Conservation (phyloP, 2,329 filamentous ascomycete species). For the Paracoccidioides brasiliensis region DNA sequence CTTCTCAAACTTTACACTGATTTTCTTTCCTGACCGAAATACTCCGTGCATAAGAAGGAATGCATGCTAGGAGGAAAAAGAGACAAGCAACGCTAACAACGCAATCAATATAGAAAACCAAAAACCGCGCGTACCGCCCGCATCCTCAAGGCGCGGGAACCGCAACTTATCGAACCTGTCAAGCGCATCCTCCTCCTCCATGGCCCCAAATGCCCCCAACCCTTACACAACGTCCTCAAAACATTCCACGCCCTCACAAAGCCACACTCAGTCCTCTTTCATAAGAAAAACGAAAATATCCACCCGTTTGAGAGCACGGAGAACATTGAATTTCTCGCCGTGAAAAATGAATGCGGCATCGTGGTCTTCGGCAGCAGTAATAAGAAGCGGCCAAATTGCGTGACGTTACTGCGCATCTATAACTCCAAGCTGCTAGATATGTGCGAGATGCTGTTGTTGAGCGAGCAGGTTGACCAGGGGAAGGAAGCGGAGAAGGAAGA, state of each 20-base stretch:
- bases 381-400: slow-evolving; percentile 89
- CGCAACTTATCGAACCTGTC: slow-evolving; percentile 77
- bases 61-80: neutral
- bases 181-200: slow-evolving; percentile 84
- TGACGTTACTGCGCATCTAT: slow-evolving; percentile 75
- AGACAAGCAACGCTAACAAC: neutral
- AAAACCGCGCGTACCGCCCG: slow-evolving; percentile 85
- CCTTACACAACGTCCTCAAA: slow-evolving; percentile 68
- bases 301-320: slow-evolving; percentile 86
- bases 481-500: slow-evolving; percentile 46
- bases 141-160: slow-evolving; percentile 82
- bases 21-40: neutral
- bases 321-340: slow-evolving; percentile 85
- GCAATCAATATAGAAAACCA: slow-evolving; percentile 41
- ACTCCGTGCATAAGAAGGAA: neutral
- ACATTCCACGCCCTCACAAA: slow-evolving; percentile 77
- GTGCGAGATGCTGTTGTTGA: slow-evolving; percentile 74
- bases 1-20: too few relatives aligned
- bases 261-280: slow-evolving; percentile 77
- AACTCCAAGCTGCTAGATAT: slow-evolving; percentile 84
- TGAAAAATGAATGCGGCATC: slow-evolving; percentile 87
- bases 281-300: slow-evolving; percentile 83
- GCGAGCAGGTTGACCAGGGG: slow-evolving; percentile 37
- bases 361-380: slow-evolving; percentile 72
- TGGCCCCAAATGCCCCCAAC: slow-evolving; percentile 70